Percentiles rank a stretch among this genome's conserved stretches.
These are phyloP conservation scores for Volvox reticuliferus DNA, from an alignment of 139 green algal genomes.

Conservation along the genomic window DNA sequence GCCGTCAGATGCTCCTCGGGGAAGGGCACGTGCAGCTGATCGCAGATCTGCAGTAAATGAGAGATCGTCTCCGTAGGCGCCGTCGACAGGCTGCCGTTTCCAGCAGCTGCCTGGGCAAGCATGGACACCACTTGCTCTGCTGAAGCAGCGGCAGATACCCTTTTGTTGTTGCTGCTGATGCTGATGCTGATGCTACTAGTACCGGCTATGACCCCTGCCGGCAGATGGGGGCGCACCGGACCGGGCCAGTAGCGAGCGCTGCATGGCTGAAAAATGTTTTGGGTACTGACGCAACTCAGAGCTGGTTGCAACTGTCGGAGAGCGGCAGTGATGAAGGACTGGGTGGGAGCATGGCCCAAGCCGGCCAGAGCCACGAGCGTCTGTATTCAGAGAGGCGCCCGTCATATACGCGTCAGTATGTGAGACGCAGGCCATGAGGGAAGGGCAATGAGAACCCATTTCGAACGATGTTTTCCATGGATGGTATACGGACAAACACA, in stretches of 20 bases:
- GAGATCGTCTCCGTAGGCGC: background rate
- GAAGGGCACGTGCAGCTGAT: background rate
- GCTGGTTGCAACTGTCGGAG: background rate
- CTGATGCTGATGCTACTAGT: background rate
- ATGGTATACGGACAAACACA: too few relatives aligned
- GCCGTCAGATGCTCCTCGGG: background rate
- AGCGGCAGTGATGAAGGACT: background rate
- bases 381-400: background rate
- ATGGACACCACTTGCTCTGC: background rate
- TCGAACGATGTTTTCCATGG: too few relatives aligned
- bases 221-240: too few relatives aligned
- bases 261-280: too few relatives aligned
- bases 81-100: background rate
- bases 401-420: background rate
- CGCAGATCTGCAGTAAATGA: background rate
- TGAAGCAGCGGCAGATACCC: background rate
- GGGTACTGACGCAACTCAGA: too few relatives aligned
- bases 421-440: too few relatives aligned
- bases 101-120: background rate
- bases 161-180: background rate
- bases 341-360: background rate
- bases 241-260: too few relatives aligned
- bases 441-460: too few relatives aligned
- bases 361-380: background rate
- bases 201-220: background rate